Conservation (phyloP, 176 grass and related monocot species). For the Dactylis glomerata region DNA sequence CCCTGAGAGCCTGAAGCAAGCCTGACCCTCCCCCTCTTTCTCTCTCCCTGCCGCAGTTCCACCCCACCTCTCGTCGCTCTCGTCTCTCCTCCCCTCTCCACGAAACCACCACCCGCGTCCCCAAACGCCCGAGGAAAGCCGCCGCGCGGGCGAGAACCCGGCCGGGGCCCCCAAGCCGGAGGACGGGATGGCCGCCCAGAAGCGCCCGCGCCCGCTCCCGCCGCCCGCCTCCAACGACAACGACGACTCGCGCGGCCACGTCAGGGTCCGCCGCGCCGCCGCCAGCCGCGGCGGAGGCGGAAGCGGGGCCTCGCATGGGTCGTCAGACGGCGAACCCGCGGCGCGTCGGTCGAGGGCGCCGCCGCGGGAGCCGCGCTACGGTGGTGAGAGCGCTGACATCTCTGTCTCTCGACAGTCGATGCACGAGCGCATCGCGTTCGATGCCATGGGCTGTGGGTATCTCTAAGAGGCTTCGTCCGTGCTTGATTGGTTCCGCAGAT, state of each 20-base stretch:
- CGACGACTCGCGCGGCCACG: constrained; percentile 10
- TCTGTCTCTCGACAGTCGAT: background rate
- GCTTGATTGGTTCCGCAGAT: constrained; percentile 36
- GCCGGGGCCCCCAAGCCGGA: background rate
- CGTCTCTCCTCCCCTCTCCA: constrained; percentile 30
- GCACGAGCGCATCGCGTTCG: background rate
- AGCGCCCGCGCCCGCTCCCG: constrained; percentile 30
- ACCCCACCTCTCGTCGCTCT: constrained; percentile 31
- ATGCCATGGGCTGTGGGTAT: constrained; percentile 1
- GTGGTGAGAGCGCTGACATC: constrained; percentile 24
- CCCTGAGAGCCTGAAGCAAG: background rate
- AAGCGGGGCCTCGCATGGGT: background rate
- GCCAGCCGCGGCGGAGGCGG: background rate
- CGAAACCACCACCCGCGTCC: constrained; percentile 20
- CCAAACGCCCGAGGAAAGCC: constrained; percentile 8
- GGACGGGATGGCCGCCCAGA: constrained; percentile 37
- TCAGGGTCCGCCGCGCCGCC: background rate
- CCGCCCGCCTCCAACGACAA: background rate
- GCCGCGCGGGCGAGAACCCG: background rate
- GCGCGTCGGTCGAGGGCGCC: background rate
- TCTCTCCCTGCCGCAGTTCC: constrained; percentile 12
- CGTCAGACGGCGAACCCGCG: background rate
- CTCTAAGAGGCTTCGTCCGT: constrained; percentile 16
- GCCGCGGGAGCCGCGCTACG: background rate
- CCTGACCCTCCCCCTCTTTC: background rate